Base-by-base conservation (phyloP, 768 basidiomycete species). In the Phanerodontia chrysosporium region DNA sequence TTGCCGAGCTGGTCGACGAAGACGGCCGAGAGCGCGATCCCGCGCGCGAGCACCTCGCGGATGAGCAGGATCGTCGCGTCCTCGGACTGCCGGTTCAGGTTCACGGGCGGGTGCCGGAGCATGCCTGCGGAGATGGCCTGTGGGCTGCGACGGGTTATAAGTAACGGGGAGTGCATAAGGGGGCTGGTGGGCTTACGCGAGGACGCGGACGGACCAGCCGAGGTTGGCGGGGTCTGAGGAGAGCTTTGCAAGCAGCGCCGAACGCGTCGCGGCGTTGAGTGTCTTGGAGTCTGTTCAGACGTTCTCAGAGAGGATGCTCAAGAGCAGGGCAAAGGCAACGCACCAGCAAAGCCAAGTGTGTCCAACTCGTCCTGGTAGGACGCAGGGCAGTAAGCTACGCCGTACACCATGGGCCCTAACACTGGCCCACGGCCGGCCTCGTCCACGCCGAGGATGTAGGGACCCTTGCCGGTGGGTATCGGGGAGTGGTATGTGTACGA, bases 371-470 rank as follows among this genome's bases (percentile, higher is more conserved):
- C 83, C 62, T 85, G 78, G 73, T 91, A 98, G 24, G 85, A 77
- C 3, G 79, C 79, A 2, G 94, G 91, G 66, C 96, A 98, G 68
- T 93, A 98, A 0, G 97, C 95, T 25, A 96, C 85, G 7, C 91
- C 96, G 67, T 99, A 98, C 0, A 99, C 97, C 60, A 98, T 82
- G 0, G 97, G 97, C 1, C 95, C 96, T 0, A 99, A 77, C 1
- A 96, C 96, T 22, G 96, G 97, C 0, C 97, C 97, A 56, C 97
- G 80, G 0, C 97, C 97, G 0, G 97, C 97, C 71, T 99, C 97
- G 72, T 99, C 97, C n/a, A 99, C 95, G 24, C 97, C 97, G 51
- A 99, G 87, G 51, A 98, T 92, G 75, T 95, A 97, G 0, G 90
- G 89, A 0, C 92, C 92, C 1, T 72, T 58, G 0, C 84, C 80